Percentiles rank a stretch among this genome's conserved stretches.
Evolutionary conservation across 2,329 filamentous ascomycete genomes (phyloP).

Genomic region (Xylariaceae sp.): DNA sequence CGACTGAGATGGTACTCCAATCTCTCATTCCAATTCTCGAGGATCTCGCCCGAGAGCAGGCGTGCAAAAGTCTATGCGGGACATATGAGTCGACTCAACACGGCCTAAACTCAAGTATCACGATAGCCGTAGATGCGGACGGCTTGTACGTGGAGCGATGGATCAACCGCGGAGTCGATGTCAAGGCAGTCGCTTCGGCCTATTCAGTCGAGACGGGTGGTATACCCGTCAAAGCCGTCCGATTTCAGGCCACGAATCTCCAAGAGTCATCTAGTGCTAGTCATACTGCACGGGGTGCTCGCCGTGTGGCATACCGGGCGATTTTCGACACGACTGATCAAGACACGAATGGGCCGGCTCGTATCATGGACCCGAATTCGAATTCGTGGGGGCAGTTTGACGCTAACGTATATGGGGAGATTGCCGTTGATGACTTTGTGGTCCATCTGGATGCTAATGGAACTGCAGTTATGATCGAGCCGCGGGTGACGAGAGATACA

Average conservation of each 20-base stretch:
- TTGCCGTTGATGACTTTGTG: conserved; percentile 21
- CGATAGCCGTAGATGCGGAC: conserved; percentile 15
- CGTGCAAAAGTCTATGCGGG: conserved; percentile 3
- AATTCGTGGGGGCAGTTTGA: conserved; percentile 7
- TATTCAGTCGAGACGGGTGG: conserved; percentile 16
- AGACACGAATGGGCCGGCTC: background rate
- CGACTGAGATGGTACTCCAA: conserved; percentile 20
- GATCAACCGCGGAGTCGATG: conserved; percentile 13
- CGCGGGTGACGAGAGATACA: conserved; percentile 12
- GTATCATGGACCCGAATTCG: conserved; percentile 8
- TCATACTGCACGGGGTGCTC: background rate
- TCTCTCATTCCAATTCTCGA: conserved; percentile 19
- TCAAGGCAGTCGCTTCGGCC: conserved; percentile 2
- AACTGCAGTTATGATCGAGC: conserved; percentile 14
- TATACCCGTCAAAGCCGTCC: background rate
- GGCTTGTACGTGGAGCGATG: conserved; percentile 15
- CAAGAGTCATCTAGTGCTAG: background rate
- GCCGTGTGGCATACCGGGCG: too few relatives aligned
- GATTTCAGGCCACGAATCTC: conserved; percentile 15
- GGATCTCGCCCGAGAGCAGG: background rate
- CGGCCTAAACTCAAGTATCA: conserved; percentile 15
- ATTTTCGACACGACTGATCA: too few relatives aligned
- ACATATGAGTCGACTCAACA: conserved; percentile 8
- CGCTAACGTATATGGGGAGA: conserved; percentile 12
- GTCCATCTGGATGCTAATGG: conserved; percentile 14